Percentiles rank a stretch among this genome's conserved stretches.
Conservation (phyloP, 108 stramenopile species). For the Fistulifera solaris region DNA sequence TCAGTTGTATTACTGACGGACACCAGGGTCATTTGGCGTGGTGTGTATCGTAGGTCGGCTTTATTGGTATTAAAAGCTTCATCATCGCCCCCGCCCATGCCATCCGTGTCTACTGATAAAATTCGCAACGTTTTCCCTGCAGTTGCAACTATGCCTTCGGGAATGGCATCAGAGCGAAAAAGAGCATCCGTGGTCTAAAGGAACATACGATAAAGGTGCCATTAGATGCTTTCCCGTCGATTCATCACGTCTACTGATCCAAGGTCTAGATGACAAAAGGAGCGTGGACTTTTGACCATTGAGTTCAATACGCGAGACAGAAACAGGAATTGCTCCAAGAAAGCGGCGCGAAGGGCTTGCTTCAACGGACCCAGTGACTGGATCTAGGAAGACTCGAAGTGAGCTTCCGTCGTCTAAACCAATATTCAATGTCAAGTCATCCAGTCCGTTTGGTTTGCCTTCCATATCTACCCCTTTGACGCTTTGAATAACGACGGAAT, state of each 20-base stretch:
- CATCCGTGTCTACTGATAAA: constrained; percentile 73
- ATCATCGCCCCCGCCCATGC: constrained; percentile 57
- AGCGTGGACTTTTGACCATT: constrained; percentile 63
- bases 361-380: constrained; percentile 78
- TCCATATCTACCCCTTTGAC: constrained; percentile 10
- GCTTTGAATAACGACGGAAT: constrained; percentile 46
- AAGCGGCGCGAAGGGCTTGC: constrained; percentile 86
- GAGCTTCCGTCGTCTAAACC: constrained; percentile 90
- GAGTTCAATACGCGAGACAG: constrained; percentile 74
- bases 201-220: constrained; percentile 90
- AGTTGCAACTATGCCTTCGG: constrained; percentile 94
- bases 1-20: constrained; percentile 24
- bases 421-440: constrained; percentile 66
- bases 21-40: constrained; percentile 84
- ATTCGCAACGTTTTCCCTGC: constrained; percentile 87
- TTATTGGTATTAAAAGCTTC: constrained; percentile 87
- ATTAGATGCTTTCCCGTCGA: constrained; percentile 59
- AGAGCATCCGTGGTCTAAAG: constrained; percentile 85
- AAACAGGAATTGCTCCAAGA: constrained; percentile 86
- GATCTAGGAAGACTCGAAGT: constrained; percentile 78
- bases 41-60: constrained; percentile 88
- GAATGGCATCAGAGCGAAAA: constrained; percentile 85
- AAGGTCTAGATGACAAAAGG: constrained; percentile 88
- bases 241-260: constrained; percentile 71
- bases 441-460: constrained; percentile 18